Percentiles rank a stretch among this genome's conserved stretches.
Evolutionary conservation across 2,329 filamentous ascomycete genomes (phyloP).

Genomic region (Neurospora crassa): DNA sequence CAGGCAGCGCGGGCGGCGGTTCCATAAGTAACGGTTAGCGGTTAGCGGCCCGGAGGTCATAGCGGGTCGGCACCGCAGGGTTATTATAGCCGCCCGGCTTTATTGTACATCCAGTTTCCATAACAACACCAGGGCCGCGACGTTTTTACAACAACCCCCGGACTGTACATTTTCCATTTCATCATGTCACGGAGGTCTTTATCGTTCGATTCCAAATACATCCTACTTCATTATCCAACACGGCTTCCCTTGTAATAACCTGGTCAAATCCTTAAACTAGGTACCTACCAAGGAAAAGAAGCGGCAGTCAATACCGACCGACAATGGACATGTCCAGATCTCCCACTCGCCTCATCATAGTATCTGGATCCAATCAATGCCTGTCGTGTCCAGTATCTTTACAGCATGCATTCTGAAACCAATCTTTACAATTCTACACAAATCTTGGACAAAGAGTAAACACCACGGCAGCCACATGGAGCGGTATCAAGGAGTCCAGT

Average conservation of each 20-base stretch:
- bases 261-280: background rate
- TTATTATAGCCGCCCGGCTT: background rate
- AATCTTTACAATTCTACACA: too few species aligned
- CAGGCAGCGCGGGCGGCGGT: too few species aligned
- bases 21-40: background rate
- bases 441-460: too few species aligned
- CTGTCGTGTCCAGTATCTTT: background rate
- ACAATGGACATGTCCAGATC: background rate
- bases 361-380: background rate
- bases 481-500: background rate
- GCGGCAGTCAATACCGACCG: background rate
- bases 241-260: background rate
- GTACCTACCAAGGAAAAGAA: background rate
- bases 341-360: background rate
- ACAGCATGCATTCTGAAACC: background rate
- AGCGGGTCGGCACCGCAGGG: background rate
- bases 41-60: background rate
- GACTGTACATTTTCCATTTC: background rate
- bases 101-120: background rate
- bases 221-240: background rate
- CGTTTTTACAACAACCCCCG: too few species aligned
- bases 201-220: background rate
- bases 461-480: too few species aligned
- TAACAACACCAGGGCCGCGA: background rate
- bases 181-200: background rate